These are phyloP conservation scores for Pseudopithomyces maydicus DNA, from an alignment of 2,329 filamentous ascomycete genomes.

Conservation along the genomic window DNA sequence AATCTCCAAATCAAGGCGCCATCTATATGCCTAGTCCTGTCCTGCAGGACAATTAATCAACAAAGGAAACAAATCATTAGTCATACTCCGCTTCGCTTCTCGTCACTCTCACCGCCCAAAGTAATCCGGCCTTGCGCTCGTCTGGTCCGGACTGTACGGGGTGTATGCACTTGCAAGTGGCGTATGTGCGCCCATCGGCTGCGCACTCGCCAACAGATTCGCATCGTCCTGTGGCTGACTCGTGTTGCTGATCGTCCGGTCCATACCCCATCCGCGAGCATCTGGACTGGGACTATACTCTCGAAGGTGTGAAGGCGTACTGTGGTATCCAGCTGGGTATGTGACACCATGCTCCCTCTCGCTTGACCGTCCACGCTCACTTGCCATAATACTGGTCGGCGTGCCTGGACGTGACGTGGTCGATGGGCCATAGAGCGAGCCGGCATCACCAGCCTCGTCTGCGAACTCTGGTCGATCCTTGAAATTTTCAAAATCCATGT, in stretches of 20 bases:
- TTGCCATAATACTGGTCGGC: conserved; percentile 50
- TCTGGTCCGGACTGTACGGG: conserved; percentile 33
- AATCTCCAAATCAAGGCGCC: no score
- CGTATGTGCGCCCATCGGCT: conserved; percentile 38
- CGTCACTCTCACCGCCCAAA: conserved; percentile 13
- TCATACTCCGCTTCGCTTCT: not conserved
- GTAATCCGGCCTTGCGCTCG: conserved; percentile 25
- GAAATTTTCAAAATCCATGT: conserved; percentile 89
- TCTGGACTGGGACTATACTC: conserved; percentile 49
- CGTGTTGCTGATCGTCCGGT: conserved; percentile 26
- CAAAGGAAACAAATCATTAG: not conserved
- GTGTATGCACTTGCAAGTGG: conserved; percentile 25
- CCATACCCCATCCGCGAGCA: conserved; percentile 22
- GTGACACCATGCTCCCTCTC: conserved; percentile 44
- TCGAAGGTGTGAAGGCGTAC: conserved; percentile 48
- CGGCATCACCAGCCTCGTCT: conserved; percentile 79
- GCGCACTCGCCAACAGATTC: conserved; percentile 33
- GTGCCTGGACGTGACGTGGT: conserved; percentile 64
- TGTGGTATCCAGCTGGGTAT: conserved; percentile 56
- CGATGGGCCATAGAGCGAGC: conserved; percentile 63
- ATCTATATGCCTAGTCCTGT: not conserved
- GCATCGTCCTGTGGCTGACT: conserved; percentile 32
- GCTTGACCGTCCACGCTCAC: conserved; percentile 30
- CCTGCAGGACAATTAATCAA: not conserved
- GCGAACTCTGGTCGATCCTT: conserved; percentile 89